A percentile compares a stretch with the other conserved stretches of the same genome.
These are phyloP conservation scores for Pleomassaria siparia DNA, from an alignment of 2,329 filamentous ascomycete genomes.

Conservation along the genomic window DNA sequence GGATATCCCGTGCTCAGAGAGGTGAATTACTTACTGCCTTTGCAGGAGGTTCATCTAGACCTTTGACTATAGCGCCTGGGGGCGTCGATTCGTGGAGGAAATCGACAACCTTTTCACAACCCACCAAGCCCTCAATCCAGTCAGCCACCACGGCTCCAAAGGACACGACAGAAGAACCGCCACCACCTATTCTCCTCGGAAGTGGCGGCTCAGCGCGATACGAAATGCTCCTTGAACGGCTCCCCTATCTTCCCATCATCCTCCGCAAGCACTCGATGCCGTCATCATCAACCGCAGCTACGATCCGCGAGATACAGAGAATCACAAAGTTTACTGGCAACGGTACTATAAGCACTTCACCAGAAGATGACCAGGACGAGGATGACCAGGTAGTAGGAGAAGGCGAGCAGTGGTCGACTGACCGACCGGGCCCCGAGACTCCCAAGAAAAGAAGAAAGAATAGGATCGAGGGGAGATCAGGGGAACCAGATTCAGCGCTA, in stretches of 20 bases:
- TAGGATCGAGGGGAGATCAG: constrained; percentile 23
- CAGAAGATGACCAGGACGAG: constrained; percentile 34
- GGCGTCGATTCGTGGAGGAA: constrained; percentile 44
- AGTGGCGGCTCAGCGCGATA: constrained; percentile 64
- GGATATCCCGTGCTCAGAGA: constrained; percentile 61
- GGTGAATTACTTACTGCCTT: constrained; percentile 30
- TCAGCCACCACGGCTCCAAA: constrained; percentile 2
- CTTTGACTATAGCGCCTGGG: constrained; percentile 32
- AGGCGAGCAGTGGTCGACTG: constrained; percentile 48
- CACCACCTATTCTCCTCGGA: constrained; percentile 51
- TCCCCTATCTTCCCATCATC: constrained; percentile 82
- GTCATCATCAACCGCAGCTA: constrained; percentile 20
- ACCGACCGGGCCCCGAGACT: constrained; percentile 36
- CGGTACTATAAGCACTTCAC: constrained; percentile 8
- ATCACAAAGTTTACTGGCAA: constrained; percentile 67
- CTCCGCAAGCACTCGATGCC: constrained; percentile 35
- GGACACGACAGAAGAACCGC: constrained; percentile 12
- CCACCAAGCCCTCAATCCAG: constrained; percentile 8
- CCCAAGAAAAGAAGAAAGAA: constrained; percentile 20
- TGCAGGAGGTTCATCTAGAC: constrained; percentile 31
- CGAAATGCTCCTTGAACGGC: constrained; percentile 78
- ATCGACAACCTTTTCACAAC: constrained; percentile 18
- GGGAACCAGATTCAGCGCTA: constrained; percentile 12
- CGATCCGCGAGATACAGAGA: constrained; percentile 63
- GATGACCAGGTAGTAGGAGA: constrained; percentile 36